Conservation (phyloP, 2,329 filamentous ascomycete species). For the Cordyceps javanica region DNA sequence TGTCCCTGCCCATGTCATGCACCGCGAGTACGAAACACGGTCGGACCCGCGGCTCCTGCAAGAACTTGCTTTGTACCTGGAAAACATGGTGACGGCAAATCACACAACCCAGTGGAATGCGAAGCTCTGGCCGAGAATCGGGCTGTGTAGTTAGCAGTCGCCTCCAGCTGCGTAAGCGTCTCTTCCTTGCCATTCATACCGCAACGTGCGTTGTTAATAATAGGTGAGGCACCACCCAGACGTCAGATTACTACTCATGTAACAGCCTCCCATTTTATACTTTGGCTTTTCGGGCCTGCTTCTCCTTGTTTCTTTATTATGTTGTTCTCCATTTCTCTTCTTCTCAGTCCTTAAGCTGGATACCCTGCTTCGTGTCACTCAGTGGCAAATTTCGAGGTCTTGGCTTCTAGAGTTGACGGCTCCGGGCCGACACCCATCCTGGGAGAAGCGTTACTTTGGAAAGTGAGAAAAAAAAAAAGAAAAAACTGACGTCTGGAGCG, state of each 20-base stretch:
- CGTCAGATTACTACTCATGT: neutral
- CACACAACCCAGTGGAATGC: neutral
- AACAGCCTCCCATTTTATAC: neutral
- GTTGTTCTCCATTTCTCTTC: too few species aligned
- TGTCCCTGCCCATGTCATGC: too few species aligned
- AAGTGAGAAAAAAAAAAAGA: too few species aligned
- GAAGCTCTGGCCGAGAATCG: neutral
- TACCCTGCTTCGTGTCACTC: too few species aligned
- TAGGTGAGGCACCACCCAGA: neutral
- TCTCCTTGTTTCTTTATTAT: neutral
- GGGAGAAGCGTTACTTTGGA: too few species aligned
- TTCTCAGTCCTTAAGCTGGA: too few species aligned
- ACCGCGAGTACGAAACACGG: constrained; percentile 3
- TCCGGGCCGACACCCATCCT: too few species aligned
- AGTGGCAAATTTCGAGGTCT: too few species aligned
- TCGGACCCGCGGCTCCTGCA: neutral
- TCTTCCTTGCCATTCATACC: neutral
- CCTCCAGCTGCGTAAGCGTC: too few species aligned
- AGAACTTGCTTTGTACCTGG: neutral
- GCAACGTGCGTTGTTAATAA: neutral
- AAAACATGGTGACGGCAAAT: neutral
- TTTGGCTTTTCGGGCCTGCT: neutral
- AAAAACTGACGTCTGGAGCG: too few species aligned
- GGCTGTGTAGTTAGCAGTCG: neutral
- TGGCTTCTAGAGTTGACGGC: too few species aligned